phyloP scores from a whole-genome alignment of 495 filamentous ascomycete genomes.

The Platismatia glauca region DNA sequence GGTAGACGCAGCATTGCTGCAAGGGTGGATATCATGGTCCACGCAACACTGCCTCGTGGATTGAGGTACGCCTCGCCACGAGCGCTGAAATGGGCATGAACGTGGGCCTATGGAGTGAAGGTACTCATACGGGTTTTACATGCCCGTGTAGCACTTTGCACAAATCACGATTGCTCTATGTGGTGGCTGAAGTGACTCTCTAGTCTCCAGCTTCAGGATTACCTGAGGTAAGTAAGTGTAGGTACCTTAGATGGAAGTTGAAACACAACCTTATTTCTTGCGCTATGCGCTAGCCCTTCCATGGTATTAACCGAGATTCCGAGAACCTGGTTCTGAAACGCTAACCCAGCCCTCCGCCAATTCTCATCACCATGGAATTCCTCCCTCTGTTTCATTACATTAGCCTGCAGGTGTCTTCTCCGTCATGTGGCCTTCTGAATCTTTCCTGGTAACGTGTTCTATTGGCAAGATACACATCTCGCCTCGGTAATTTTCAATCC shows the following conservation, averaged over 20 bases:
- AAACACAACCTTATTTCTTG: background rate
- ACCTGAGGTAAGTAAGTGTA: too few relatives aligned
- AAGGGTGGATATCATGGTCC: background rate
- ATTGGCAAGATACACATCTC: background rate
- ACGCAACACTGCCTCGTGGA: background rate
- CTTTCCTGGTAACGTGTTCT: background rate
- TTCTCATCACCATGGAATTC: too few relatives aligned
- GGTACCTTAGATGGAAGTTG: too few relatives aligned
- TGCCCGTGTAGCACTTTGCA: background rate
- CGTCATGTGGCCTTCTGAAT: background rate
- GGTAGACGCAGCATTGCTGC: background rate
- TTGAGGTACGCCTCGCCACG: too few relatives aligned
- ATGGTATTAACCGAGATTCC: too few relatives aligned
- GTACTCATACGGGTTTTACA: background rate
- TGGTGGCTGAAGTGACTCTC: too few relatives aligned
- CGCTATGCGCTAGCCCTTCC: background rate
- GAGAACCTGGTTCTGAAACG: too few relatives aligned
- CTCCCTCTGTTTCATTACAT: background rate
- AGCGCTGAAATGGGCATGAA: background rate
- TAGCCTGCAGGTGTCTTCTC: background rate
- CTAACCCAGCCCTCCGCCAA: too few relatives aligned
- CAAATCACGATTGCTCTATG: too few relatives aligned
- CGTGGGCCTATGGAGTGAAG: background rate
- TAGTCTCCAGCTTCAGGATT: too few relatives aligned
- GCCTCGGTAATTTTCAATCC: background rate